phyloP scores from a whole-genome alignment of 2,329 filamentous ascomycete genomes.

The Fusarium duplospermum region DNA sequence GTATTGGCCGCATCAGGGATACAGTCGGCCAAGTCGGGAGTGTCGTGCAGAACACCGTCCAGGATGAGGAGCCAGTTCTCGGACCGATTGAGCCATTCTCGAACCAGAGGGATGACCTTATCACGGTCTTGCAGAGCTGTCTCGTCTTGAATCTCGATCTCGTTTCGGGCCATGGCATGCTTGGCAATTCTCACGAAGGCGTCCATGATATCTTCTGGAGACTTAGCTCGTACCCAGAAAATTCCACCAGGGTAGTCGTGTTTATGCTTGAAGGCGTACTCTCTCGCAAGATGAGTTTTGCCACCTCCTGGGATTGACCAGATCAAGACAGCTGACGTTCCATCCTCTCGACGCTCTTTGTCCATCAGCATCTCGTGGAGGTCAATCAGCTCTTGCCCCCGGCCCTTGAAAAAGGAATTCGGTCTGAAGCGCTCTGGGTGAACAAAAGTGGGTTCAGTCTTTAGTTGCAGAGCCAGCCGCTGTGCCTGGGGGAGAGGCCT shows the following conservation, averaged over 20 bases:
- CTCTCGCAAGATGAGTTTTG: conserved; percentile 39
- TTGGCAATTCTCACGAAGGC: conserved; percentile 41
- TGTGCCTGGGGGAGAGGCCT: conserved; percentile 3
- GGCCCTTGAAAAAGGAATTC: conserved; percentile 38
- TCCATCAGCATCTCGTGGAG: conserved; percentile 41
- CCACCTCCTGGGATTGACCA: conserved; percentile 41
- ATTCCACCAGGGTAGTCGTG: conserved; percentile 38
- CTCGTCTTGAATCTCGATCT: conserved; percentile 28
- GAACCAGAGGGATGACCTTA: conserved; percentile 32
- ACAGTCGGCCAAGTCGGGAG: conserved; percentile 23
- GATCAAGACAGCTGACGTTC: conserved; percentile 40
- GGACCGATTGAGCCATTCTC: conserved; percentile 35
- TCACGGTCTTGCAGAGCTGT: conserved; percentile 23
- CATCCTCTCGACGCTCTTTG: conserved; percentile 22
- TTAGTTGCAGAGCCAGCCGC: neutral
- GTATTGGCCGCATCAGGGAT: conserved; percentile 39
- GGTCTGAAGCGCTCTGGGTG: conserved; percentile 42
- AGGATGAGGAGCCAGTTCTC: conserved; percentile 42
- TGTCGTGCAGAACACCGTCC: conserved; percentile 39
- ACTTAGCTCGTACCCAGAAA: conserved; percentile 41
- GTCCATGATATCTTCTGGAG: conserved; percentile 42
- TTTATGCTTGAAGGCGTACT: conserved; percentile 39
- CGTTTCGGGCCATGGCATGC: conserved; percentile 21
- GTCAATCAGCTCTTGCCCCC: conserved; percentile 27
- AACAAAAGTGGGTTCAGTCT: conserved; percentile 31